Percentiles rank a stretch among this genome's conserved stretches.
Evolutionary conservation across 2,329 filamentous ascomycete species (phyloP).

Genomic region (Bipolaris zeicola): DNA sequence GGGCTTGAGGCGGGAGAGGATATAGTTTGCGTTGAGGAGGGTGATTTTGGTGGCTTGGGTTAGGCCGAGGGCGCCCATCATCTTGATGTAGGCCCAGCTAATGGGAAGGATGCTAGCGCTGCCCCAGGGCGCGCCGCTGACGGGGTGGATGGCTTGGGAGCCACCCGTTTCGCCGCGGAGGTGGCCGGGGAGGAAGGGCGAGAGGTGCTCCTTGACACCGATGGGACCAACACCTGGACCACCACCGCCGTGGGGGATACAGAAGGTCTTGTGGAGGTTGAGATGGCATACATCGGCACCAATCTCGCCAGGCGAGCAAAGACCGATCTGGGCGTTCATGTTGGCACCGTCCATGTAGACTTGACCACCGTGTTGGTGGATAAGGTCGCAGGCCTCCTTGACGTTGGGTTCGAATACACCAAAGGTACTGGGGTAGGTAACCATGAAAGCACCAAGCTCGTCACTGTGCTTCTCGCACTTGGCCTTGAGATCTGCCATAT

Average conservation of each 20-base stretch:
- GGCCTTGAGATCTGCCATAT: slow-evolving; percentile 80
- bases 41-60: slow-evolving; percentile 90
- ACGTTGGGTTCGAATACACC: slow-evolving; percentile 92
- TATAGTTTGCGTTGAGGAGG: slow-evolving; percentile 96
- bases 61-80: slow-evolving; percentile 85
- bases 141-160: slow-evolving; percentile 66
- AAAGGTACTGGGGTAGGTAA: slow-evolving; percentile 94
- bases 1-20: slow-evolving; percentile 81
- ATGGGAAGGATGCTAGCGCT: slow-evolving; percentile 93
- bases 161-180: slow-evolving; percentile 64
- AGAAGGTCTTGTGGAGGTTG: slow-evolving; percentile 98
- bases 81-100: slow-evolving; percentile 91
- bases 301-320: slow-evolving; percentile 93
- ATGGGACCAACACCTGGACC: slow-evolving; percentile 94
- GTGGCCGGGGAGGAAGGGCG: slow-evolving; percentile 76
- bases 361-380: slow-evolving; percentile 86
- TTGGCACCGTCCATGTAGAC: slow-evolving; percentile 99
- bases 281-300: slow-evolving; percentile 96
- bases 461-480: slow-evolving; percentile 90
- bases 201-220: slow-evolving; percentile 82
- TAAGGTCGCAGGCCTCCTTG: slow-evolving; percentile 81
- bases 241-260: slow-evolving; percentile 93
- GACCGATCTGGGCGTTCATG: slow-evolving; percentile 96
- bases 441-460: slow-evolving; percentile 90
- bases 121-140: slow-evolving; percentile 83